phyloP scores from a whole-genome alignment of 2,329 filamentous ascomycete species.

The Phoma sp. region DNA sequence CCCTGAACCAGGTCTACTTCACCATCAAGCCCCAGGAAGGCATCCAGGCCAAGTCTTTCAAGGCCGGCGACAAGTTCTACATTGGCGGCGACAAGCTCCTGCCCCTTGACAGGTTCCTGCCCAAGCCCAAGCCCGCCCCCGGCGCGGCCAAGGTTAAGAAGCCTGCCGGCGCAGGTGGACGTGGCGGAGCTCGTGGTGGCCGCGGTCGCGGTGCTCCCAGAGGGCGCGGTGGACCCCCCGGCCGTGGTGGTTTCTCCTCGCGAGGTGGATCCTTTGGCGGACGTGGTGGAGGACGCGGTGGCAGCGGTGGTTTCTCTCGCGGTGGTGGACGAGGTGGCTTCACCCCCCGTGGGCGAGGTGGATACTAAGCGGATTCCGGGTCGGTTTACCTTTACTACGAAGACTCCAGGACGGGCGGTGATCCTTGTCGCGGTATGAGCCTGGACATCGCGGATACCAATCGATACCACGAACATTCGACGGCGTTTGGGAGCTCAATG shows the following conservation, averaged over 20 bases:
- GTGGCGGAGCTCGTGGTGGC: slow-evolving; percentile 60
- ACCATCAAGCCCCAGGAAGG: slow-evolving; percentile 97
- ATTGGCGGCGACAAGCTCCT: slow-evolving; percentile 94
- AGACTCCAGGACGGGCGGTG: slow-evolving; percentile 22
- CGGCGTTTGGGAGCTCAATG: slow-evolving; percentile 44
- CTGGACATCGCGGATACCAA: slow-evolving; percentile 34
- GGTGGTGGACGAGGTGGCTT: slow-evolving; percentile 36
- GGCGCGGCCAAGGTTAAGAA: slow-evolving; percentile 75
- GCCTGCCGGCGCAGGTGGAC: slow-evolving; percentile 64
- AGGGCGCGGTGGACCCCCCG: slow-evolving; percentile 53
- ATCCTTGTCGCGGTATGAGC: slow-evolving; percentile 26
- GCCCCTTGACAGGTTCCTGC: slow-evolving; percentile 92
- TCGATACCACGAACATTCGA: slow-evolving; percentile 45
- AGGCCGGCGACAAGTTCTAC: slow-evolving; percentile 96
- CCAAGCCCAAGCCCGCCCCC: slow-evolving; percentile 81
- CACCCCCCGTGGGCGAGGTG: slow-evolving; percentile 40
- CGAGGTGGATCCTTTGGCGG: slow-evolving; percentile 51
- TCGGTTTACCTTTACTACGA: slow-evolving; percentile 14
- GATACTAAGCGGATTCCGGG: slow-evolving; percentile 34
- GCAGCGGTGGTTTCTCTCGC: slow-evolving; percentile 43
- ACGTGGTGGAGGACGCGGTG: slow-evolving; percentile 29
- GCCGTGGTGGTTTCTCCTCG: slow-evolving; percentile 47
- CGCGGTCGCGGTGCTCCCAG: slow-evolving; percentile 60
- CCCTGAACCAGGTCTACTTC: slow-evolving; percentile 98
- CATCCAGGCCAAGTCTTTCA: slow-evolving; percentile 94